Base-by-base conservation (phyloP, 116 monocot genomes). In the Posidonia oceanica region DNA sequence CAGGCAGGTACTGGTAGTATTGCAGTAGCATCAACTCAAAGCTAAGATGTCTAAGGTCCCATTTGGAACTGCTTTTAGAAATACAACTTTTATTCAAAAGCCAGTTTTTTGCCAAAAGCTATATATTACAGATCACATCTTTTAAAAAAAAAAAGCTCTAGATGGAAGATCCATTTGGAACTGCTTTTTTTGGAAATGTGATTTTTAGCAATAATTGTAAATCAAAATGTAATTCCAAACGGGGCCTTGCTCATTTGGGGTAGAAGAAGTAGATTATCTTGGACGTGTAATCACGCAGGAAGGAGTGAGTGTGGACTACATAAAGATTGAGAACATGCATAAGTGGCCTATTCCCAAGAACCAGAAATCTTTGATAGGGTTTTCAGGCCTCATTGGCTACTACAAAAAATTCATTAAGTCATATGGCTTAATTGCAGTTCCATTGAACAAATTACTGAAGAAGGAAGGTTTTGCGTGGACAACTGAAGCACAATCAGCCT, bases 341-440 rank as follows among this genome's bases (percentile, higher is more conserved):
- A 39, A 44, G 3, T 67, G 42, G 67, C 42, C 42, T 41, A 7
- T 15, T 14, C 67, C 42, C 18, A 67, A 23, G 1, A 67, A 38
- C 17, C 1, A 44, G 2, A 53, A 68, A 52, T 3, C 68, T 21
- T 23, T 68, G 17, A 23, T 4, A 21, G 68, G 52, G 7, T 68
- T 68, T 18, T 13, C 53, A 8, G 72, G 72, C 6, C 39, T 72
- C 4, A 72, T 15, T 4, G 48, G 63, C 1, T 63, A 63, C 48
- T 72, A 72, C 39, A 18, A 63, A 17, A 72, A 36, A 52, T 72
- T 72, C 23, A 18, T 72, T 4, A 52, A 53, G 14, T 1, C 17
- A 5, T 72, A 74, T 56, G 65, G 10, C 14, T 36, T 22, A n/a
- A 62, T 79, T n/a, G 17, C 21, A 22, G 21, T 17, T 37, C 55